Base-by-base conservation (phyloP, 106 monocot species). In the Posidonia australis region DNA sequence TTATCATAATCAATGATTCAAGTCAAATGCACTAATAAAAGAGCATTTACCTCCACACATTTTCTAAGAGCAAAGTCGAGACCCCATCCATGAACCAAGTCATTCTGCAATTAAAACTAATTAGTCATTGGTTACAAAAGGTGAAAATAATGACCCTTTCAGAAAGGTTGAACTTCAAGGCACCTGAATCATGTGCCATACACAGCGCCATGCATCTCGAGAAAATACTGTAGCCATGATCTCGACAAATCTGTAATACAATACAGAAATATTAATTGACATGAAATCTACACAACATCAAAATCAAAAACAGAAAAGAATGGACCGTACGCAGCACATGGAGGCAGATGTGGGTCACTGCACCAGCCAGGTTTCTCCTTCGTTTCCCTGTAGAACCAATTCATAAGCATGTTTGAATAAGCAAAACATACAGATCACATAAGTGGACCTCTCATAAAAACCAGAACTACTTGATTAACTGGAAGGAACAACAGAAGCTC, bases 61-160 rank as follows among this genome's bases (percentile, higher is more conserved):
- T 68, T 75, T 32, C 75, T 61, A 24, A 75, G 54, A 17, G 75
- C 75, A 45, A 75, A 68, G 44, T 75, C 75, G 25, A 75, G 68
- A 30, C 75, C 75, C 75, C 75, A 75, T 60, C 75, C 75, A 53
- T 75, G 75, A 62, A 75, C 68, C 62, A 75, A 68, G 28, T 75
- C 75, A 75, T 75, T 75, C 75, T 75, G 54, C 67, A 67, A 42
- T 46, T 13, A 51, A 26, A 42, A 32, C 54, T 42, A 18, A 11
- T 13, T 23, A 52, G 18, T 26, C 23, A 26, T 44, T 54, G 26
- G 13, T 16, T 29, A 13, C n/a, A 61, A 61, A 7, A n/a, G 18
- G n/a, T 46, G 32, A 46, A 26, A 45, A 17, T 21, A 26, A 26
- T 5, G 19, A 13, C 5, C 43, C 19, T 9, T n/a, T n/a, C 46